Evolutionary conservation across 2,329 filamentous ascomycete genomes (phyloP).

Genomic region (Corniculantispora saksenae): DNA sequence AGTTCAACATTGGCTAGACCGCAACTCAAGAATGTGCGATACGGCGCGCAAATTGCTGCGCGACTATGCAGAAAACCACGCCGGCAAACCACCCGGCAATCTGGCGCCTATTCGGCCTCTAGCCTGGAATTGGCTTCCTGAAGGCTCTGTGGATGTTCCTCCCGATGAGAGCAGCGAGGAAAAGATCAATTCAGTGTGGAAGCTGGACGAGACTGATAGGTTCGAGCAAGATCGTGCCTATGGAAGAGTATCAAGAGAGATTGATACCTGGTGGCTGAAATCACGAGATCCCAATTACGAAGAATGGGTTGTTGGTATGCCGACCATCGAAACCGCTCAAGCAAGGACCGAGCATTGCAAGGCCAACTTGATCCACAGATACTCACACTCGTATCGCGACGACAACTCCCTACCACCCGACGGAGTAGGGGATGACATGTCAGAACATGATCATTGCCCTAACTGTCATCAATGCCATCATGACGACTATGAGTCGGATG

Average conservation of each 20-base stretch:
- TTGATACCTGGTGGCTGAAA: constrained; percentile 65
- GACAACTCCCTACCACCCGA: constrained; percentile 41
- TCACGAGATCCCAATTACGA: constrained; percentile 62
- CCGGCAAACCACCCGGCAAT: constrained; percentile 50
- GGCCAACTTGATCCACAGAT: constrained; percentile 59
- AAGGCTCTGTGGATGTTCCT: constrained; percentile 32
- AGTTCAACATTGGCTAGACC: constrained; percentile 62
- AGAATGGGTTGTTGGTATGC: constrained; percentile 60
- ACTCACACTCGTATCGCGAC: constrained; percentile 46
- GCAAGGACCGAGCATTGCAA: constrained; percentile 59
- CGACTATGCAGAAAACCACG: constrained; percentile 54
- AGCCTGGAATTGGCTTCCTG: constrained; percentile 58
- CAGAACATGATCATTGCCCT: constrained; percentile 35
- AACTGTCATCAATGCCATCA: constrained; percentile 26
- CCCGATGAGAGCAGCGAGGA: constrained; percentile 41
- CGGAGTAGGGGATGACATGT: constrained; percentile 40
- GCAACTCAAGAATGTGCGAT: constrained; percentile 60
- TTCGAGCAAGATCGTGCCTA: constrained; percentile 61
- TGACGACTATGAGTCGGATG: constrained; percentile 51
- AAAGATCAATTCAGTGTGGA: constrained; percentile 51
- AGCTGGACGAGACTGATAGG: constrained; percentile 54
- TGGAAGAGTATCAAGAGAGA: constrained; percentile 63
- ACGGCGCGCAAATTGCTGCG: constrained; percentile 55
- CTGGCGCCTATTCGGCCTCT: constrained; percentile 52
- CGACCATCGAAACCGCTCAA: constrained; percentile 60